Percentiles rank a stretch among this genome's conserved stretches.
phyloP scores from a whole-genome alignment of 1,139 yeast species.

The Saccharomycopsis hybrid region DNA sequence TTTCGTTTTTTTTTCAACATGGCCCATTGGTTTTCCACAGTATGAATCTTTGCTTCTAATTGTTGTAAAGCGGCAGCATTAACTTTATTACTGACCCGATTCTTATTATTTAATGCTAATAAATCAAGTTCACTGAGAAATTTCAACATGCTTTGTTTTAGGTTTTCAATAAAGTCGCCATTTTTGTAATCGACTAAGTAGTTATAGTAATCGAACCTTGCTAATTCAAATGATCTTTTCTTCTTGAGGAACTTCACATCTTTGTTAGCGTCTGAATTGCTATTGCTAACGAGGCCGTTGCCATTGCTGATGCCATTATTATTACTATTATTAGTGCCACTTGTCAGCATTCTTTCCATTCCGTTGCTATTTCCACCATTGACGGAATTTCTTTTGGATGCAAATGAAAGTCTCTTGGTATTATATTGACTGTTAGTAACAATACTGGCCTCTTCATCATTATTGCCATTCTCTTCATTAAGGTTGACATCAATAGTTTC shows the following conservation, averaged over 20 bases:
- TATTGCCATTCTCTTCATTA: neutral
- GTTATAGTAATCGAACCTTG: conserved; percentile 66
- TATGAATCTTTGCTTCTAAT: neutral
- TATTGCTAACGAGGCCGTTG: neutral
- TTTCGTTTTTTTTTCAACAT: neutral
- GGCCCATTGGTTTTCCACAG: neutral
- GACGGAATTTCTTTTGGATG: conserved; percentile 8
- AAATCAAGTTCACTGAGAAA: conserved; percentile 2
- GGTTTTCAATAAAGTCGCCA: conserved; percentile 20
- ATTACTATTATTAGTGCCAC: too few species aligned
- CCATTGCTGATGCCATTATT: neutral
- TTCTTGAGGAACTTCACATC: conserved; percentile 58
- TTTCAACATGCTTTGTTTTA: conserved; percentile 10
- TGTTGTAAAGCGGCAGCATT: neutral
- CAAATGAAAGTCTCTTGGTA: conserved; percentile 11
- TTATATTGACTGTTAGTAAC: neutral
- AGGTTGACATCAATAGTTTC: neutral
- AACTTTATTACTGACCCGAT: neutral
- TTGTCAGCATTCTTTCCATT: too few species aligned
- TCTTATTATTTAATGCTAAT: neutral
- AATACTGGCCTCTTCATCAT: conserved; percentile 4
- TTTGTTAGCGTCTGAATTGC: conserved; percentile 25
- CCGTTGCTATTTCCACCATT: neutral
- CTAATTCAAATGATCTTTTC: conserved; percentile 56
- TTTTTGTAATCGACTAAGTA: conserved; percentile 43